phyloP scores from a whole-genome alignment of 1,284 basidiomycete genomes.

The Ceratobasidium sp. region DNA sequence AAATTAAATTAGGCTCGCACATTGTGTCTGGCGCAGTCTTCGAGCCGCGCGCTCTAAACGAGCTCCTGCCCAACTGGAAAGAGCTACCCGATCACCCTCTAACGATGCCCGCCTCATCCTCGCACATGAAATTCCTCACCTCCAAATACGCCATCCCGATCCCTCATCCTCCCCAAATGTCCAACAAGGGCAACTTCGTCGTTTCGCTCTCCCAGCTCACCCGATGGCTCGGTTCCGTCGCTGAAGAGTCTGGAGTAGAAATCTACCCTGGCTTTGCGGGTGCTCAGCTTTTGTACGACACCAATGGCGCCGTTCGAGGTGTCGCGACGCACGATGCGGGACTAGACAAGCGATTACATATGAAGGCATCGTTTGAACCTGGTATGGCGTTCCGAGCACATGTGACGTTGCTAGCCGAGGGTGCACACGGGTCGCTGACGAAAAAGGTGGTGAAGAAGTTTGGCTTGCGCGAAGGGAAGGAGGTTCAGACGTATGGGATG shows the following conservation, averaged over 20 bases:
- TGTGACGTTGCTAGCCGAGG: constrained; percentile 95
- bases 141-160: constrained; percentile 79
- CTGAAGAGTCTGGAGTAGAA: constrained; percentile 93
- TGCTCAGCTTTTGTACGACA: constrained; percentile 81
- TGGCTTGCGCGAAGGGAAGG: constrained; percentile 78
- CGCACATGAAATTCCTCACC: constrained; percentile 91
- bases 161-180: constrained; percentile 98
- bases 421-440: constrained; percentile 92
- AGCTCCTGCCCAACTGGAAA: constrained; percentile 91
- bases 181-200: constrained; percentile 94
- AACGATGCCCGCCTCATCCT: constrained; percentile 83
- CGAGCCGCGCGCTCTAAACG: constrained; percentile 91
- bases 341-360: constrained; percentile 80
- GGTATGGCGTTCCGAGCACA: constrained; percentile 97
- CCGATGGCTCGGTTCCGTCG: constrained; percentile 90
- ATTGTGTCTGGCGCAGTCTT: constrained; percentile 97
- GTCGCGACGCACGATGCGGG: constrained; percentile 97
- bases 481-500: constrained; percentile 96
- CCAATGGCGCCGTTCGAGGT: constrained; percentile 80
- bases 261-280: constrained; percentile 98
- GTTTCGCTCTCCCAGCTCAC: constrained; percentile 90
- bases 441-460: constrained; percentile 87
- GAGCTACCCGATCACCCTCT: constrained; percentile 70
- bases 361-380: constrained; percentile 93
- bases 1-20: constrained; percentile 78